These are phyloP conservation scores for Colletotrichum sidae DNA, from an alignment of 2,329 filamentous ascomycete species.

Conservation along the genomic window DNA sequence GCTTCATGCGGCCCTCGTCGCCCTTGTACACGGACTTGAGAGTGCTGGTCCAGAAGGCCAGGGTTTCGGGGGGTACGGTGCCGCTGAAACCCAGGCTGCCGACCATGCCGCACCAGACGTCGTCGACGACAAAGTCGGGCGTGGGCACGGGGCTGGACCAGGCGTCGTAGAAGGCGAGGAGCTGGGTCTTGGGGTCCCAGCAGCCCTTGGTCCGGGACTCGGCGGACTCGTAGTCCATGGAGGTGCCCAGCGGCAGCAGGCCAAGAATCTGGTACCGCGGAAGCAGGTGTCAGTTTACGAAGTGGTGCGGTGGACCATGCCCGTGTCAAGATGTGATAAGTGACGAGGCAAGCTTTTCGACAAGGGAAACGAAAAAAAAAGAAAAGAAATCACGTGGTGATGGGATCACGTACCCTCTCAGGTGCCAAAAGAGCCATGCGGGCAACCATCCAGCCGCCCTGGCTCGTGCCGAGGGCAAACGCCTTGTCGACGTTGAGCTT, in stretches of 20 bases:
- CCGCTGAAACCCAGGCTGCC: slow-evolving; percentile 58
- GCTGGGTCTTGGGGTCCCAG: slow-evolving; percentile 59
- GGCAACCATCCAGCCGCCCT: slow-evolving; percentile 63
- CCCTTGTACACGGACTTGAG: slow-evolving; percentile 60
- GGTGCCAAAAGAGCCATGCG: slow-evolving; percentile 64
- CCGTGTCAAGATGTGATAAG: too few relatives aligned
- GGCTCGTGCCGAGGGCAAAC: slow-evolving; percentile 63
- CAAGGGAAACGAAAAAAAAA: background rate
- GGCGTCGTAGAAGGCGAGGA: slow-evolving; percentile 54
- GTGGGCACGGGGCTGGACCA: slow-evolving; percentile 54
- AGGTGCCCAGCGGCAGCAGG: slow-evolving; percentile 61
- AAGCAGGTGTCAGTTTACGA: too few relatives aligned
- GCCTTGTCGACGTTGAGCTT: slow-evolving; percentile 59
- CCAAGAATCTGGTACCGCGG: slow-evolving; percentile 54
- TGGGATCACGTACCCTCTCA: slow-evolving; percentile 51
- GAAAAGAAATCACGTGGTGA: background rate
- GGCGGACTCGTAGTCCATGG: slow-evolving; percentile 64
- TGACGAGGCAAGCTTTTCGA: too few relatives aligned
- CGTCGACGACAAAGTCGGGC: slow-evolving; percentile 60
- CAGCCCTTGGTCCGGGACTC: slow-evolving; percentile 58
- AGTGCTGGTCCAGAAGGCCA: slow-evolving; percentile 59
- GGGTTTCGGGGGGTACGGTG: slow-evolving; percentile 49
- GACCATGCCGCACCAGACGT: slow-evolving; percentile 59
- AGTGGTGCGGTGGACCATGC: too few relatives aligned
- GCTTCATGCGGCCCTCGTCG: slow-evolving; percentile 61